A percentile compares a stretch with the other conserved stretches of the same genome.
Conservation (phyloP, 1,284 basidiomycete species). For the Irpex sp. region DNA sequence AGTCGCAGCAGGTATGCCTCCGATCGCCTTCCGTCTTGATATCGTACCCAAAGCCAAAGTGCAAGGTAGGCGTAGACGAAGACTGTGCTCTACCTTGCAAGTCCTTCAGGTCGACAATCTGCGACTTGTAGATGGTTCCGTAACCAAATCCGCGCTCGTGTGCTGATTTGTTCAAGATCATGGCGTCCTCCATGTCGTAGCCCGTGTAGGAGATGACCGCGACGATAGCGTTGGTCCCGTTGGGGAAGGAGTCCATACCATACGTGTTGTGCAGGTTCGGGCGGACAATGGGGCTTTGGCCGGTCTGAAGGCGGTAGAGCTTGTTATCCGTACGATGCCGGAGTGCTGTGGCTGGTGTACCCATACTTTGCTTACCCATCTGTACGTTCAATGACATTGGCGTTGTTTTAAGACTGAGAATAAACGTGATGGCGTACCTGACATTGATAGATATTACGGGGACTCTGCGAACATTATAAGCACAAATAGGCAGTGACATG, state of each 20-base stretch:
- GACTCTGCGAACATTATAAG: constrained; percentile 62
- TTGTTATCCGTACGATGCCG: constrained; percentile 97
- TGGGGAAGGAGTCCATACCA: constrained; percentile 98
- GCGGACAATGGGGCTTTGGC: constrained; percentile 93
- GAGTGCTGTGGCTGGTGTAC: constrained; percentile 90
- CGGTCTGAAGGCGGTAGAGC: constrained; percentile 92
- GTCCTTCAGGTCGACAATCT: constrained; percentile 88
- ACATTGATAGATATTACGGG: constrained; percentile 85
- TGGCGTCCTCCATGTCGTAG: constrained; percentile 99
- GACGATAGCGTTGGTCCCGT: constrained; percentile 96
- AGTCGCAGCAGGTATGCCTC: constrained; percentile 49
- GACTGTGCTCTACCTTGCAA: constrained; percentile 60
- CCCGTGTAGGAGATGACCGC: constrained; percentile 99
- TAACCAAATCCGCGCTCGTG: constrained; percentile 98
- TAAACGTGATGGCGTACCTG: constrained; percentile 61
- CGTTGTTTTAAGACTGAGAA: no score
- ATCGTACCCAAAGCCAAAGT: constrained; percentile 87
- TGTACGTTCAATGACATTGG: constrained; percentile 27
- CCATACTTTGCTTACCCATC: constrained; percentile 99
- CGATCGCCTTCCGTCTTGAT: constrained; percentile 57
- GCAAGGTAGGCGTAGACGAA: constrained; percentile 50
- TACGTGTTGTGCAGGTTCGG: constrained; percentile 93
- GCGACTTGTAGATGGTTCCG: constrained; percentile 95
- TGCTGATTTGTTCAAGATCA: constrained; percentile 99
- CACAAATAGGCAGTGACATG: no score